A percentile compares a stretch with the other conserved stretches of the same genome.
Conservation (phyloP, 176 grass and related monocot species). For the Lolium rigidum region DNA sequence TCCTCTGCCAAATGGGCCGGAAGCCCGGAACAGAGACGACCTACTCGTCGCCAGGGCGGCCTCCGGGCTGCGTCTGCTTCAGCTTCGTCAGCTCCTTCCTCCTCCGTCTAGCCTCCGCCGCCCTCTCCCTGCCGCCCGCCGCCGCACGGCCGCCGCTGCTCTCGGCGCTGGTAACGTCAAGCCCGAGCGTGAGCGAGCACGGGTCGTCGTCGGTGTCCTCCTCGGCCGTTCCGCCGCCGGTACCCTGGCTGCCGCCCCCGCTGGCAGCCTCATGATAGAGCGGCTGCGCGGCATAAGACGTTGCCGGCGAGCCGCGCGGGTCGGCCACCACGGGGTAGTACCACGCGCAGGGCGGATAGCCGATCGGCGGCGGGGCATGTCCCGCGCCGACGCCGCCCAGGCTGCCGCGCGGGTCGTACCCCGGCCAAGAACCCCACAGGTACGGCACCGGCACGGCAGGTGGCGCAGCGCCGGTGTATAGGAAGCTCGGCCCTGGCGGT, state of each 20-base stretch:
- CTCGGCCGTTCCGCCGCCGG: slow-evolving; percentile 19
- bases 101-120: slow-evolving; percentile 63
- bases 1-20: neutral
- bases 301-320: slow-evolving; percentile 29
- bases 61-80: slow-evolving; percentile 52
- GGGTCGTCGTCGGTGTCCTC: slow-evolving; percentile 59
- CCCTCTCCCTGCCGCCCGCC: neutral
- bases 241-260: slow-evolving; percentile 8
- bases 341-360: slow-evolving; percentile 53
- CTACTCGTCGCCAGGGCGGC: slow-evolving; percentile 31
- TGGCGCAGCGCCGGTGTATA: slow-evolving; percentile 20
- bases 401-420: slow-evolving; percentile 41
- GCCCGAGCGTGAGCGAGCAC: slow-evolving; percentile 70
- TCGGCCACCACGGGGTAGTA: slow-evolving; percentile 53
- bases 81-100: slow-evolving; percentile 75
- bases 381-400: neutral
- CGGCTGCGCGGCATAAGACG: slow-evolving; percentile 1
- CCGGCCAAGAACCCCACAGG: slow-evolving; percentile 60
- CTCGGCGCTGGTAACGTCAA: slow-evolving; percentile 41
- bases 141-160: neutral
- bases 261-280: slow-evolving; percentile 1
- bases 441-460: slow-evolving; percentile 34
- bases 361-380: neutral
- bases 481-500: slow-evolving; percentile 28
- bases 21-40: slow-evolving; percentile 3